A percentile compares a stretch with the other conserved stretches of the same genome.
These are phyloP conservation scores for Silene coronaria DNA, from an alignment of 179 eudicot species.

Conservation along the genomic window DNA sequence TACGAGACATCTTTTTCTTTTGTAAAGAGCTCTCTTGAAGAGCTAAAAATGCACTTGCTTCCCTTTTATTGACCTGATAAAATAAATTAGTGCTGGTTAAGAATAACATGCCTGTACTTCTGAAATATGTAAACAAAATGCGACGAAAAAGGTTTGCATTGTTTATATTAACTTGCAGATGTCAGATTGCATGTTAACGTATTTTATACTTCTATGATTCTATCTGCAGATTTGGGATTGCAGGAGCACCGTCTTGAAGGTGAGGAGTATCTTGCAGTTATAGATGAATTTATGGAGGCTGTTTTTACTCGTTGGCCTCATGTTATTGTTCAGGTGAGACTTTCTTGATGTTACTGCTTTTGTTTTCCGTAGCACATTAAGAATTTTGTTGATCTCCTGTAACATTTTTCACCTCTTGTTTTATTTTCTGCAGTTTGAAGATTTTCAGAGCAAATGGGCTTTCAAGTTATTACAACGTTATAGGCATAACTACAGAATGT, in stretches of 20 bases:
- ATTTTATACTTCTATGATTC: slow-evolving; percentile 13
- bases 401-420: background rate
- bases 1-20: background rate
- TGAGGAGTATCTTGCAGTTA: slow-evolving; percentile 78
- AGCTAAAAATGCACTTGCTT: background rate
- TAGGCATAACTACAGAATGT: slow-evolving; percentile 84
- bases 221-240: slow-evolving; percentile 69
- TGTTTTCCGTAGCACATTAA: background rate
- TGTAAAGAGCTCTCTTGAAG: background rate
- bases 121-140: background rate
- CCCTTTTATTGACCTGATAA: background rate
- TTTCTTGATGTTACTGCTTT: slow-evolving; percentile 1
- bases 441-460: slow-evolving; percentile 99
- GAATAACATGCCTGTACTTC: background rate
- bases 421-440: slow-evolving; percentile 66
- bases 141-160: background rate
- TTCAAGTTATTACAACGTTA: slow-evolving; percentile 88
- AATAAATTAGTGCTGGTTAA: background rate
- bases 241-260: slow-evolving; percentile 94
- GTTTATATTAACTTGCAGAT: background rate
- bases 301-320: slow-evolving; percentile 95
- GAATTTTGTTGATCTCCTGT: background rate
- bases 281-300: slow-evolving; percentile 98
- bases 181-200: slow-evolving; percentile 1
- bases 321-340: slow-evolving; percentile 86